phyloP scores from a whole-genome alignment of 306 rosid species.

The Astragalus membranaceus region DNA sequence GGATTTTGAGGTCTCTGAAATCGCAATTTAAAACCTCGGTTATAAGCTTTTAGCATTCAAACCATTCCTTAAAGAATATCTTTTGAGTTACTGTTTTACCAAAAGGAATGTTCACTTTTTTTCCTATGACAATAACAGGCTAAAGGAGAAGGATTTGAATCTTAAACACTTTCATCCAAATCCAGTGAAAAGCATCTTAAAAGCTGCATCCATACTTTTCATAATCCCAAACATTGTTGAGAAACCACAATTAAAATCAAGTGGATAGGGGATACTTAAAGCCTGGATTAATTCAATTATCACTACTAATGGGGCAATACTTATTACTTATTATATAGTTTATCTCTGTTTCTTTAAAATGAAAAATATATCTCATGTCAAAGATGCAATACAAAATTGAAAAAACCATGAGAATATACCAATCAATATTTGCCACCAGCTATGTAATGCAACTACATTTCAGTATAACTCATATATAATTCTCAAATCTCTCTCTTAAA shows the following conservation, averaged over 20 bases:
- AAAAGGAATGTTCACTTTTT: not conserved
- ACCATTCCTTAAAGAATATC: not conserved
- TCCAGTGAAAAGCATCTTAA: not conserved
- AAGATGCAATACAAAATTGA: not conserved
- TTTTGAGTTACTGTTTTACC: not conserved
- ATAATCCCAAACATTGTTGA: not conserved
- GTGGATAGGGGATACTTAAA: not conserved
- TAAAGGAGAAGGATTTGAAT: not conserved
- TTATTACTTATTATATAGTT: not conserved
- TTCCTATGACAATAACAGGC: not conserved
- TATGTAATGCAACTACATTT: not conserved
- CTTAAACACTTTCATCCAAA: not conserved
- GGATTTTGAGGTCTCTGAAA: too few species aligned
- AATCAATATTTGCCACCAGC: not conserved
- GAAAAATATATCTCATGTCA: not conserved
- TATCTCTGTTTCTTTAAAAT: not conserved
- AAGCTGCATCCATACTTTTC: not conserved
- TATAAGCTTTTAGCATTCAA: not conserved
- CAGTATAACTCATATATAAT: not conserved
- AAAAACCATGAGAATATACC: too few species aligned
- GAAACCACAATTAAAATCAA: slow-evolving; percentile 2
- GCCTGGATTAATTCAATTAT: slow-evolving; percentile 9
- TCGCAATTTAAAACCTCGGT: not conserved
- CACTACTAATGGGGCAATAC: not conserved
- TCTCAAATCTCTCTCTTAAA: not conserved